phyloP scores from a whole-genome alignment of 495 filamentous ascomycete genomes.

The Penicillium coffeae region DNA sequence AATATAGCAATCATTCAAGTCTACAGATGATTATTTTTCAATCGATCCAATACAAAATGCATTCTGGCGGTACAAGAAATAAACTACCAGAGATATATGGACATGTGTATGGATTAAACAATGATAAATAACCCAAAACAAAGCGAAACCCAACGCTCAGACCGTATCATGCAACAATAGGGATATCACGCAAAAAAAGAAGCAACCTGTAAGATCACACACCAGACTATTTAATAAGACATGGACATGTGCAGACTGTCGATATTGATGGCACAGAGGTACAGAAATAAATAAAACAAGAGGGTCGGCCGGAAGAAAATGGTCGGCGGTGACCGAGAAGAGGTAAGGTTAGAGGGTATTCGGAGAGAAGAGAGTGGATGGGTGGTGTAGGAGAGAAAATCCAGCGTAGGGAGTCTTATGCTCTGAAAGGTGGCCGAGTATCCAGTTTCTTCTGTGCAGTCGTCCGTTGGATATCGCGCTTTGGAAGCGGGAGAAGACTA shows the following conservation, averaged over 20 bases:
- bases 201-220: conserved; percentile 18
- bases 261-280: not conserved
- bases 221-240: conserved; percentile 1
- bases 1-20: too few species aligned
- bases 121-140: conserved; percentile 3
- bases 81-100: not conserved
- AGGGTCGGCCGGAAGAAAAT: not conserved
- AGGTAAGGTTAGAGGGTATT: conserved; percentile 1
- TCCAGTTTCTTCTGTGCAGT: conserved; percentile 28
- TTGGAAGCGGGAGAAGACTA: conserved; percentile 47
- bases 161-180: conserved; percentile 29
- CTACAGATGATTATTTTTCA: too few species aligned
- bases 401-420: too few species aligned
- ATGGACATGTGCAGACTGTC: not conserved
- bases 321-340: not conserved
- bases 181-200: conserved; percentile 32
- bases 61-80: too few species aligned
- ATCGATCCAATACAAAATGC: too few species aligned
- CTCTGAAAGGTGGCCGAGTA: conserved; percentile 40
- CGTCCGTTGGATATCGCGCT: conserved; percentile 27
- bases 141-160: conserved; percentile 25
- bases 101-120: not conserved
- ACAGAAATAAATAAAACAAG: conserved; percentile 7
- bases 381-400: conserved; percentile 1
- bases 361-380: not conserved